A percentile compares a stretch with the other conserved stretches of the same genome.
phyloP scores from a whole-genome alignment of 2,329 filamentous ascomycete genomes.

The Massarina eburnea region DNA sequence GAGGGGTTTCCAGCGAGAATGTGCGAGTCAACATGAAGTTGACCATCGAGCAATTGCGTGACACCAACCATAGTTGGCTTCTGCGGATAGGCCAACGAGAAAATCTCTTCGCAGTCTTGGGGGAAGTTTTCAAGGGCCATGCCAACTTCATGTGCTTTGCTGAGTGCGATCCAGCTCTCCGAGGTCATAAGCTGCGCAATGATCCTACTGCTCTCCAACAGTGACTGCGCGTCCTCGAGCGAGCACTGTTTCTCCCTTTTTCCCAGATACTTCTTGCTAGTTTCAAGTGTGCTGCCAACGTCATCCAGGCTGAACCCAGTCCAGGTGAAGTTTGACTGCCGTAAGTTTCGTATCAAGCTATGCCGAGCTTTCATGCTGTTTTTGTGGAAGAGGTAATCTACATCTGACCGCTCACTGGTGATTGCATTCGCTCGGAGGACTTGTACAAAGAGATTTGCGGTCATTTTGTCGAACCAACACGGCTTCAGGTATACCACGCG shows the following conservation, averaged over 20 bases:
- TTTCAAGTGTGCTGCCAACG: constrained; percentile 65
- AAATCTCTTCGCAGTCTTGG: constrained; percentile 59
- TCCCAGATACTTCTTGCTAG: constrained; percentile 67
- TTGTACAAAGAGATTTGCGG: constrained; percentile 81
- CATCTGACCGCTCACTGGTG: constrained; percentile 79
- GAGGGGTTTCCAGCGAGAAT: constrained; percentile 28
- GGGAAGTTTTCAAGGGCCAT: constrained; percentile 72
- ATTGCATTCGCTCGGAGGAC: constrained; percentile 84
- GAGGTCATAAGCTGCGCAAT: constrained; percentile 64
- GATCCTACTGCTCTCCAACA: constrained; percentile 66
- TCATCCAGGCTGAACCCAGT: constrained; percentile 70
- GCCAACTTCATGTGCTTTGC: constrained; percentile 74
- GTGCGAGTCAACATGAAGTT: constrained; percentile 54
- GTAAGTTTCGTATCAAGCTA: constrained; percentile 73
- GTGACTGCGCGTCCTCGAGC: constrained; percentile 60
- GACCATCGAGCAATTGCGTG: constrained; percentile 58
- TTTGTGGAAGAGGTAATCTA: constrained; percentile 86
- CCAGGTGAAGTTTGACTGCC: constrained; percentile 85
- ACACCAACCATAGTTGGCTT: constrained; percentile 60
- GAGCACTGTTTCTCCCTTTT: constrained; percentile 63
- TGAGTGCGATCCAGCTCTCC: constrained; percentile 66
- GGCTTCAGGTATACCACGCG: constrained; percentile 74
- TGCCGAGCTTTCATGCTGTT: constrained; percentile 68
- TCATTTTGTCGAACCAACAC: constrained; percentile 80
- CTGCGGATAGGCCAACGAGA: constrained; percentile 61